Evolutionary conservation across 2,329 filamentous ascomycete species (phyloP), one percentile per base, ranked within the genome.

Genomic region (Aureobasidium sp.): DNA sequence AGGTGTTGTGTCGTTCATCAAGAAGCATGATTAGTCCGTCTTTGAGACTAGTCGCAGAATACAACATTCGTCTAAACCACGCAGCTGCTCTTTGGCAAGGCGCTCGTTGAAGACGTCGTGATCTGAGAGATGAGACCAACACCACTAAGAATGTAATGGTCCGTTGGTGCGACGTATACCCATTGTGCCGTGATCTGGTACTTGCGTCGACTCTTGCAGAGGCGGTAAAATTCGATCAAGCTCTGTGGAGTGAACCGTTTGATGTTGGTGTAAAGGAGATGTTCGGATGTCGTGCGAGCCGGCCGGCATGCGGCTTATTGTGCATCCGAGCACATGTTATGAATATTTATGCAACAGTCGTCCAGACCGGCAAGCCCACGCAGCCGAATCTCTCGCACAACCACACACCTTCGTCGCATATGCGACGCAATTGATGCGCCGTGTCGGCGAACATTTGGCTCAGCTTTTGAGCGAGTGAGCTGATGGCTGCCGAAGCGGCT

Each of bases 1-100:
- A 25, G 65, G 67, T 39, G 64, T 75, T 7, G 47, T 73, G 61
- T 56, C 45, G 17, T 75, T 73, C 63, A 67, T 74, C 49, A 65
- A 66, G 61, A 66, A 66, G 63, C 57, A 66, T 22, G 36, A 41
- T 42, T 55, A 36, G 20, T 37, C 1, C 5, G 14, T 8, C 8
- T 17, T 17, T 5, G 29, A 47, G 29, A 4, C 29, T 31, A 1
- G 29, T 31, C 29, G 29, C 29, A 31, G 29, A 31, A 31, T 31
- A 31, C 5, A 31, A 31, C 29, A 31, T 31, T 9, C 5, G 5
- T 31, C 29, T 7, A 4, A 31, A 31, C 5, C 29, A 31, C 4
- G 8, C 29, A 7, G 4, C 1, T 9, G 29, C 8, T 31, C 6
- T 31, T 31, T 6, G 29, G 29, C 1, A 31, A 31, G 3, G 22